Conservation (phyloP, 2,329 filamentous ascomycete genomes). For the Alternaria sp. region DNA sequence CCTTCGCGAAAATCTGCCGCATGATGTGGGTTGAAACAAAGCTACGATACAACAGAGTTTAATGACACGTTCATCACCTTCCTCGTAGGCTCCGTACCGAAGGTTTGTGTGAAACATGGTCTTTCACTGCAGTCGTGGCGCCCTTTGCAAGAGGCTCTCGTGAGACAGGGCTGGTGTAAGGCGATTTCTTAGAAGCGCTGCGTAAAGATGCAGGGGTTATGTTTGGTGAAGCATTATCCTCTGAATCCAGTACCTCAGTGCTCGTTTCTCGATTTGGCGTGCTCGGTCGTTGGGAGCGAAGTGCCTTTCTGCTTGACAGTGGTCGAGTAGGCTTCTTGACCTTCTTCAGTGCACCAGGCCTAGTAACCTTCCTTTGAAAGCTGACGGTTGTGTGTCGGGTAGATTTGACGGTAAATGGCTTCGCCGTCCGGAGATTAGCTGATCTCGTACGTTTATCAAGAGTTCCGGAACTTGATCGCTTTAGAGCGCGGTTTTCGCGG, state of each 20-base stretch:
- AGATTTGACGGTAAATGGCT: conserved; percentile 20
- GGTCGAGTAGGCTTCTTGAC: conserved; percentile 24
- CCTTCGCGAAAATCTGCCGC: not conserved
- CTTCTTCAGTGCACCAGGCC: conserved; percentile 31
- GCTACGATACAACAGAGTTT: not conserved
- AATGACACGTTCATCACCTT: conserved; percentile 3
- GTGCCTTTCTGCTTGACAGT: conserved; percentile 19
- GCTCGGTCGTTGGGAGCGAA: conserved; percentile 22
- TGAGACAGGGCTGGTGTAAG: conserved; percentile 1
- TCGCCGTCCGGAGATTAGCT: conserved; percentile 10
- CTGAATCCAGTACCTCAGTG: conserved; percentile 16
- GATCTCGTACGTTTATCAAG: conserved; percentile 18
- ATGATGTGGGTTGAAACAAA: not conserved
- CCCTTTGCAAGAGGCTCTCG: not conserved
- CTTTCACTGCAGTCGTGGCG: not conserved
- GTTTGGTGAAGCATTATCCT: conserved; percentile 36
- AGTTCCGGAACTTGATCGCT: conserved; percentile 27
- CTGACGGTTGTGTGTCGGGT: conserved; percentile 32
- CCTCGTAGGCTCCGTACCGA: conserved; percentile 12
- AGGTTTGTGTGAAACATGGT: not conserved
- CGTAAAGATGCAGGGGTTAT: conserved; percentile 47
- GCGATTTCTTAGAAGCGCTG: conserved; percentile 34
- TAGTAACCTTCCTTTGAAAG: conserved; percentile 28
- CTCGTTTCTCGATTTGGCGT: conserved; percentile 20
- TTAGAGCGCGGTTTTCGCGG: conserved; percentile 41